These are phyloP conservation scores for Agrostemma githago DNA, from an alignment of 148 eudicot species.

Conservation along the genomic window DNA sequence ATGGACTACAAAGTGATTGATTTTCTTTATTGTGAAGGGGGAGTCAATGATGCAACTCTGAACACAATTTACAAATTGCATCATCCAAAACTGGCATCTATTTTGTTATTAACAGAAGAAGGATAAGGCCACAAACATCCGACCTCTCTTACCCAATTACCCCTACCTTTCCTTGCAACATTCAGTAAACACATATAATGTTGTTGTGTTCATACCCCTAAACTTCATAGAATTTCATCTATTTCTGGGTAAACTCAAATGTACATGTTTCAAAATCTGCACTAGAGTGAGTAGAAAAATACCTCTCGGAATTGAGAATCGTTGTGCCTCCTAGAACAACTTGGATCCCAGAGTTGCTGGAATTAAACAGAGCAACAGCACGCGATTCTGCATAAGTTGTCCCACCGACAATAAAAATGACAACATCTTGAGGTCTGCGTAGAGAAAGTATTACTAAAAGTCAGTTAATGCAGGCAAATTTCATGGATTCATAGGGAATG, in stretches of 20 bases:
- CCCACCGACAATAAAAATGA: slow-evolving; percentile 87
- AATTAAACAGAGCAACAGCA: slow-evolving; percentile 68
- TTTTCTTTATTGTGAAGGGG: background rate
- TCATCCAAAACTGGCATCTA: too few relatives aligned
- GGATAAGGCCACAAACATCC: background rate
- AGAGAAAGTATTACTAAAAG: slow-evolving; percentile 4
- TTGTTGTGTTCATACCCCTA: background rate
- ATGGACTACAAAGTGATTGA: background rate
- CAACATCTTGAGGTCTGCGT: slow-evolving; percentile 88
- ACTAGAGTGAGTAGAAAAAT: slow-evolving; percentile 1
- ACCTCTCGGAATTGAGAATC: slow-evolving; percentile 88
- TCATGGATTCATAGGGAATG: background rate
- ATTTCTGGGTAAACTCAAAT: background rate
- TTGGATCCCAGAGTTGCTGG: slow-evolving; percentile 79
- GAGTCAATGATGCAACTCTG: background rate
- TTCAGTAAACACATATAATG: background rate
- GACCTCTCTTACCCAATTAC: background rate
- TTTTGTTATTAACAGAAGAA: background rate
- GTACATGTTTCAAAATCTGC: too few relatives aligned
- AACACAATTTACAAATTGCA: background rate
- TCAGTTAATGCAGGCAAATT: slow-evolving; percentile 7
- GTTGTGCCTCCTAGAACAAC: slow-evolving; percentile 84
- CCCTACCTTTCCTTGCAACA: background rate
- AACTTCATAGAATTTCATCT: background rate
- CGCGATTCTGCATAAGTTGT: slow-evolving; percentile 96